phyloP scores from a whole-genome alignment of 169 alveolate genomes.

The Cytauxzoon felis region DNA sequence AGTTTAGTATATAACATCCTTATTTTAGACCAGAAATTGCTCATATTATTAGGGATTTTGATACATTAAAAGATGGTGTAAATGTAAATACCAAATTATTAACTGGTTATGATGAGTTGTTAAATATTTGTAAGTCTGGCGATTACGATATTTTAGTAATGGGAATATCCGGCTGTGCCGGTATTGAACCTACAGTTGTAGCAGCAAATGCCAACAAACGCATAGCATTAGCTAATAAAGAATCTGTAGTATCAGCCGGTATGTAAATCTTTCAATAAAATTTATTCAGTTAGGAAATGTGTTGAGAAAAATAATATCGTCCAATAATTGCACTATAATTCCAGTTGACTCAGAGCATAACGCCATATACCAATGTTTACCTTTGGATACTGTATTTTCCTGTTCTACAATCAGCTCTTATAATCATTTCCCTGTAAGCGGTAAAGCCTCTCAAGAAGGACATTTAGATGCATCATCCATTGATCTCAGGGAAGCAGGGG shows the following conservation, averaged over 20 bases:
- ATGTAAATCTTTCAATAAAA: slow-evolving; percentile 12
- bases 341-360: slow-evolving; percentile 85
- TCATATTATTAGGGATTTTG: slow-evolving; percentile 52
- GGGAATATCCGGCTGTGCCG: slow-evolving; percentile 82
- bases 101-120: slow-evolving; percentile 62
- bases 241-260: slow-evolving; percentile 83
- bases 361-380: slow-evolving; percentile 81
- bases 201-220: slow-evolving; percentile 77
- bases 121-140: slow-evolving; percentile 52
- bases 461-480: slow-evolving; percentile 21
- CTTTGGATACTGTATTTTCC: no score
- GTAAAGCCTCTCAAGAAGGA: no score
- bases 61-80: slow-evolving; percentile 35
- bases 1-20: background rate
- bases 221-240: slow-evolving; percentile 81
- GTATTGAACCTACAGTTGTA: slow-evolving; percentile 78
- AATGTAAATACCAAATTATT: slow-evolving; percentile 29
- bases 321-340: slow-evolving; percentile 39
- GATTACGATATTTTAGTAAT: slow-evolving; percentile 70
- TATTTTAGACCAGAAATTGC: slow-evolving; percentile 61
- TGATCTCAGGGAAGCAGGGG: no score
- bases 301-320: slow-evolving; percentile 32
- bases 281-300: slow-evolving; percentile 2
- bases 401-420: slow-evolving; percentile 44
- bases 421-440: no score